Base-by-base conservation (phyloP, 306 rosid species). In the Trifolium subterraneum region DNA sequence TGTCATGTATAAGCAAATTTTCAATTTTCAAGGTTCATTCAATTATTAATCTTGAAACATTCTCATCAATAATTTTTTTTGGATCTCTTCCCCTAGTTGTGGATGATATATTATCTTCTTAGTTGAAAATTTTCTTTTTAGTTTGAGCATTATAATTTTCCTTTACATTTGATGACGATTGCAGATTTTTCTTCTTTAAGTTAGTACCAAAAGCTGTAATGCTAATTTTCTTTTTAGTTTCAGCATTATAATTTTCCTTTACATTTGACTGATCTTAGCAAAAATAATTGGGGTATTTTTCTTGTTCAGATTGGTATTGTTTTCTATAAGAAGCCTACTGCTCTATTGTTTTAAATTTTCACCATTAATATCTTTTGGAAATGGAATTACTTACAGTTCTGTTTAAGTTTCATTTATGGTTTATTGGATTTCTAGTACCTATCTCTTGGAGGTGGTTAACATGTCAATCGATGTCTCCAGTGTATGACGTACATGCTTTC, bases 131-230 rank as follows among this genome's bases (percentile, higher is more conserved):
- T n/a, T n/a, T 69, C 14, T 0, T 50, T 61, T 82, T 33, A 44
- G 75, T 25, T 79, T 48, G 63, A 70, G 54, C 72, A 27, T 54
- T 42, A 35, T 27, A 33, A 23, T 22, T 51, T 79, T 68, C 44
- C 38, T 50, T 59, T 71, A 10, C 50, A 16, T 50, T 36, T 10
- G 15, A 47, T 22, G 58, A 70, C 31, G 18, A 70, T 22, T 42
- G 51, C 5, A 0, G 5, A 18, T 15, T 64, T 23, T 29, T 51
- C 29, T 9, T 19, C 25, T 54, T 36, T 7, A 12, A 23, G 25
- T 73, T 33, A 23, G 25, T 23, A 20, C 18, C n/a, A n/a, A n/a
- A n/a, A n/a, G n/a, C 51, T 27, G 35, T 27, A 25, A 27, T 58
- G 11, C 64, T 25, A 58, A 27, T 25, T 58, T 58, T 27, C n/a